Evolutionary conservation across 2,329 filamentous ascomycete species (phyloP), one percentile per base, ranked within the genome.

Genomic region (Pseudofabraea citricarpa): DNA sequence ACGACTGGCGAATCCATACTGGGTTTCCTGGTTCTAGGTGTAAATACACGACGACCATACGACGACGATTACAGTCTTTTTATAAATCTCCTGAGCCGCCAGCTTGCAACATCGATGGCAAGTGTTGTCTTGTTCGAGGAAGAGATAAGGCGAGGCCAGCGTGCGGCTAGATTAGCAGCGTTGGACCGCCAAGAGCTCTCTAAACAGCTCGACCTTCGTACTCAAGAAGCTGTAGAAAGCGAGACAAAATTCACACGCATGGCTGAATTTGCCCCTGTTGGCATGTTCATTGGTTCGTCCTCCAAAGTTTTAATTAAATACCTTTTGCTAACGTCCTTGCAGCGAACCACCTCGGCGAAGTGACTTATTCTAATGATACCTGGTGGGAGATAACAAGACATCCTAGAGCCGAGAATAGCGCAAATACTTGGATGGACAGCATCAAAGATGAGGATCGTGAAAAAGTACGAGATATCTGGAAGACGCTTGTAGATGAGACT

Each of bases 121-220:
- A 90, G 86, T 0, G 87, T 90, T 0, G 85, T 90, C 0, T 64
- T 93, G 2, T 90, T 90, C 45, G 87, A 91, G 59, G 87, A 91
- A 52, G 87, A 93, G 59, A 90, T 91, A 50, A 77, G 77, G 46
- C 75, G 85, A 47, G 84, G 85, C 1, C 82, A 89, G 61, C 75
- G 73, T 53, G 87, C 86, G 2, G 87, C 87, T 16, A 80, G 79
- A 43, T 70, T 90, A 24, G 87, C 87, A 8, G 85, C 85, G 2
- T 67, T 87, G 48, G 87, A 93, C 61, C 80, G 84, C 2, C 85
- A 88, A 52, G 83, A 89, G 56, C 73, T 93, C 3, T 87, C 85
- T 0, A 77, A 87, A 59, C 84, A 91, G 58, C 72, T 93, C 12
- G 80, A 81, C 33, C 71, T 84, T 15, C 69, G 77, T 23, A 81